Conservation (phyloP, 805 yeast genomes). For the Metschnikowia dekortorum region DNA sequence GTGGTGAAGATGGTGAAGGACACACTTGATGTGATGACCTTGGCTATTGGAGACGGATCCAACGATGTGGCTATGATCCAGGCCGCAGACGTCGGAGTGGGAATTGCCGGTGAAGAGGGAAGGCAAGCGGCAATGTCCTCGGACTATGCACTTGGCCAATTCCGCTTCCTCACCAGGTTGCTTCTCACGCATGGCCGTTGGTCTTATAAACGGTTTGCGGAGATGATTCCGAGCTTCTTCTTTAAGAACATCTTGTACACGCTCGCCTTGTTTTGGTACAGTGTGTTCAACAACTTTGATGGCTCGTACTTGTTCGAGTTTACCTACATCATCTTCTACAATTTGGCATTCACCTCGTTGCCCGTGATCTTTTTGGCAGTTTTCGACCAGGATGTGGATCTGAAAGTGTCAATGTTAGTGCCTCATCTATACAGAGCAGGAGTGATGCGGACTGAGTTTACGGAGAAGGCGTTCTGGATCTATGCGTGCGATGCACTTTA, state of each 20-base stretch:
- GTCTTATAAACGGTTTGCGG: constrained; percentile 71
- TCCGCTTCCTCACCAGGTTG: constrained; percentile 60
- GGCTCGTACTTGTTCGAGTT: constrained; percentile 75
- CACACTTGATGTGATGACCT: constrained; percentile 65
- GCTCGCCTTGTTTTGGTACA: constrained; percentile 72
- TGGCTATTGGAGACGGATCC: constrained; percentile 84
- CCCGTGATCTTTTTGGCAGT: constrained; percentile 73
- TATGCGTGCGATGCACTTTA: constrained; percentile 69
- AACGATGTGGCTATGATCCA: constrained; percentile 88
- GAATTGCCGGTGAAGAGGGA: constrained; percentile 86
- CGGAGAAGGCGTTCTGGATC: constrained; percentile 52
- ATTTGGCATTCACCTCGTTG: constrained; percentile 74
- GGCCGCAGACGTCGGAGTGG: constrained; percentile 80
- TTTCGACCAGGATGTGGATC: constrained; percentile 72
- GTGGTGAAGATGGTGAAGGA: constrained; percentile 65
- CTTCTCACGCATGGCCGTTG: constrained; percentile 79
- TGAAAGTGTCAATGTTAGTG: constrained; percentile 56
- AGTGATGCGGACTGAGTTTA: constrained; percentile 59
- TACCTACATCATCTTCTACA: constrained; percentile 73
- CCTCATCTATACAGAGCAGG: constrained; percentile 72
- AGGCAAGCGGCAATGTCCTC: constrained; percentile 85
- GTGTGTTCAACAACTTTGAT: constrained; percentile 63
- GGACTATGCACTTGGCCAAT: constrained; percentile 80
- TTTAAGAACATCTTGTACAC: constrained; percentile 75
- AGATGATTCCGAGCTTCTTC: constrained; percentile 75